Conservation (phyloP, 768 basidiomycete species). For the Pisolithus tinctorius region DNA sequence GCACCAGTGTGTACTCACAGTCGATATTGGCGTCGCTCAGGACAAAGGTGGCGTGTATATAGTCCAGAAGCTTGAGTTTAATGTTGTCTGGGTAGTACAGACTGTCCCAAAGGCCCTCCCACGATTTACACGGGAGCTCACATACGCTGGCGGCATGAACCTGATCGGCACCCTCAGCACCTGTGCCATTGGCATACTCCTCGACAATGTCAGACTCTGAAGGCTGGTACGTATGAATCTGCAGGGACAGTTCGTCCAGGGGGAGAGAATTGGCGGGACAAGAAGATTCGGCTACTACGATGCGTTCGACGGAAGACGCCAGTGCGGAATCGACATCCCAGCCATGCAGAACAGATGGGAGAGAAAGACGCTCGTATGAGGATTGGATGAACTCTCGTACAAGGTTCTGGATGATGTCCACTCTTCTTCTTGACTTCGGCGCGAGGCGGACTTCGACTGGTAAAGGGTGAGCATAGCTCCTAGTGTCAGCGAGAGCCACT, state of each 20-base stretch:
- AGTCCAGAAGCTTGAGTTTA: slow-evolving; percentile 84
- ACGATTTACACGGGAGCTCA: slow-evolving; percentile 73
- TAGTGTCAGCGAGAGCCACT: slow-evolving; percentile 7
- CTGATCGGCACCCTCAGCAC: slow-evolving; percentile 50
- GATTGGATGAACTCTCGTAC: slow-evolving; percentile 49
- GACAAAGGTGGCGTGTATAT: slow-evolving; percentile 90
- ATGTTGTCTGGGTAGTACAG: slow-evolving; percentile 80
- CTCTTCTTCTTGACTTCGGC: slow-evolving; percentile 59
- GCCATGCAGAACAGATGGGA: slow-evolving; percentile 66
- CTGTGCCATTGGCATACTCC: slow-evolving; percentile 61
- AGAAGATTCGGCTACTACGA: slow-evolving; percentile 64
- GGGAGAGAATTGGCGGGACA: slow-evolving; percentile 51
- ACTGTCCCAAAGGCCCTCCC: slow-evolving; percentile 93
- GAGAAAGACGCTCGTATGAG: slow-evolving; percentile 59
- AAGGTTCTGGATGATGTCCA: slow-evolving; percentile 64
- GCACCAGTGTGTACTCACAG: slow-evolving; percentile 42
- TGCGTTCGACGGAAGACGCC: slow-evolving; percentile 65
- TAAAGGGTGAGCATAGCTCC: background rate
- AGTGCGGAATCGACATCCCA: slow-evolving; percentile 77
- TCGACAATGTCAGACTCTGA: slow-evolving; percentile 59
- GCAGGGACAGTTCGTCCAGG: slow-evolving; percentile 53
- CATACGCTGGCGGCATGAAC: slow-evolving; percentile 87
- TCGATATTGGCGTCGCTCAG: slow-evolving; percentile 86
- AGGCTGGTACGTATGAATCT: slow-evolving; percentile 87
- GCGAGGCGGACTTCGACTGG: slow-evolving; percentile 82